Evolutionary conservation across 73 alveolate species (phyloP).

Genomic region (Blepharisma stoltei): DNA sequence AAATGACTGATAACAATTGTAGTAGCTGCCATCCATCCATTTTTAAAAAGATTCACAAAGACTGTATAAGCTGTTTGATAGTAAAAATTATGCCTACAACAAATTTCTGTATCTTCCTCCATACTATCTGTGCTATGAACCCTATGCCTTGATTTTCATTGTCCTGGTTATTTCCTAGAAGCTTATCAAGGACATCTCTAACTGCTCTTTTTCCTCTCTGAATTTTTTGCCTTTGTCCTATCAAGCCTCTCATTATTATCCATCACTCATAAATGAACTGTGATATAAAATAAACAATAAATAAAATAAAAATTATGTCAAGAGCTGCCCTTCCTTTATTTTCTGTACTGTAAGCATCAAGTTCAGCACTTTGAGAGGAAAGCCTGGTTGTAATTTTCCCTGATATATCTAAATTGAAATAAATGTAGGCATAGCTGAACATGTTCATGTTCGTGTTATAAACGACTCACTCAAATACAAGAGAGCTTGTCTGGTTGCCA

Average conservation of each 20-base stretch:
- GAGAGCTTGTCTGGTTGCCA: slow-evolving; percentile 33
- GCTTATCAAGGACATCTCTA: background rate
- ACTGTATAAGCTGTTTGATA: too few relatives aligned
- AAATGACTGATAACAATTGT: background rate
- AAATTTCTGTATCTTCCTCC: too few relatives aligned
- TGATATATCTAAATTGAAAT: slow-evolving; percentile 33
- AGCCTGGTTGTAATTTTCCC: slow-evolving; percentile 29
- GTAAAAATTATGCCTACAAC: too few relatives aligned
- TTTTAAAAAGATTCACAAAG: too few relatives aligned
- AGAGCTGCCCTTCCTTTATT: slow-evolving; percentile 32
- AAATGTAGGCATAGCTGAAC: slow-evolving; percentile 31
- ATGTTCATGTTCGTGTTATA: slow-evolving; percentile 42
- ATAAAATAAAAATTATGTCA: slow-evolving; percentile 29
- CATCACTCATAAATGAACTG: background rate
- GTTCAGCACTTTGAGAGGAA: background rate
- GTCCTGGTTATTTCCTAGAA: too few relatives aligned
- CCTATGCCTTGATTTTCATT: too few relatives aligned
- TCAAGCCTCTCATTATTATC: background rate
- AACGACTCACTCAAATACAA: slow-evolving; percentile 42
- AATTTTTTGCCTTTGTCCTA: background rate
- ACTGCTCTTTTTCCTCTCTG: background rate
- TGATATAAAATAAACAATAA: slow-evolving; percentile 31
- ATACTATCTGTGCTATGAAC: too few relatives aligned
- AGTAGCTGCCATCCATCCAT: too few relatives aligned
- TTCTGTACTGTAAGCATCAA: slow-evolving; percentile 23